Conservation (phyloP, 345 rosid genomes). For the Rubroshorea leprosula region DNA sequence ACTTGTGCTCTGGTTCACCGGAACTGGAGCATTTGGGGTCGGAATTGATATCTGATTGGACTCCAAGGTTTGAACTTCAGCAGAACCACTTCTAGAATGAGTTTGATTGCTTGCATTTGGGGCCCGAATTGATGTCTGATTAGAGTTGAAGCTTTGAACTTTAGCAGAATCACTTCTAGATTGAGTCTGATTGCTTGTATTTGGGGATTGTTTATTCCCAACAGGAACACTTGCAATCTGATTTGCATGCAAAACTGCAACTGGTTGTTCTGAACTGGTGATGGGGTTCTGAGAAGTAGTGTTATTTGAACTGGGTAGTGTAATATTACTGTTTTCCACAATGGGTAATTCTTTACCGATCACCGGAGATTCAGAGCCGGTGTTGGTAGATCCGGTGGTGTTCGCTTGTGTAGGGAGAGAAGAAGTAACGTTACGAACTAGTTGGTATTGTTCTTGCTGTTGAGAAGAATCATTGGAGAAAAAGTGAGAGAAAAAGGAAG, state of each 20-base stretch:
- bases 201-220: not conserved
- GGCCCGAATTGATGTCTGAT: conserved; percentile 23
- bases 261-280: conserved; percentile 4
- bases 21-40: conserved; percentile 11
- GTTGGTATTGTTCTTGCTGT: no score
- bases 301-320: conserved; percentile 25
- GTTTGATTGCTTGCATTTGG: conserved; percentile 7
- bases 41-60: conserved; percentile 24
- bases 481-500: conserved; percentile 35
- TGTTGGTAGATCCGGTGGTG: conserved; percentile 28
- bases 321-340: conserved; percentile 17
- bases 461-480: no score
- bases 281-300: conserved; percentile 11
- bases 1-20: conserved; percentile 16
- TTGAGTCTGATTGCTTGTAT: not conserved
- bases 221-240: conserved; percentile 1
- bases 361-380: not conserved
- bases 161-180: conserved; percentile 2
- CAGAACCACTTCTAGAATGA: not conserved
- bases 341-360: not conserved
- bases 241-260: conserved; percentile 16
- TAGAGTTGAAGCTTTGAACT: conserved; percentile 17
- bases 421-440: conserved; percentile 18
- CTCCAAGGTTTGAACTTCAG: conserved; percentile 12
- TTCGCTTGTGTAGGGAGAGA: conserved; percentile 9